Conservation (phyloP, 257 asterid species). For the Rehmannia glutinosa region DNA sequence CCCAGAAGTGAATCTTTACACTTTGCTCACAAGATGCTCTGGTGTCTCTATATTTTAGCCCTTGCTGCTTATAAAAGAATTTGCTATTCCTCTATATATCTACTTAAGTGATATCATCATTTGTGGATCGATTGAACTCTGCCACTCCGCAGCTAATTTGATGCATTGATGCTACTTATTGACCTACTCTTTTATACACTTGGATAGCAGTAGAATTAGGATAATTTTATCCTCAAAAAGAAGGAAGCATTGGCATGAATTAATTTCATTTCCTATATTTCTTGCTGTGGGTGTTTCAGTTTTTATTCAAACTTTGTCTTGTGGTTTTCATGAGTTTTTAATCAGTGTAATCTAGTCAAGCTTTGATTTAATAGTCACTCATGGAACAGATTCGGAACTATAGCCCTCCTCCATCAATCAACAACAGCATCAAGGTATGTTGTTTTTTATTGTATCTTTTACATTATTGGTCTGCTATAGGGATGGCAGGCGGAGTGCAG, state of each 20-base stretch:
- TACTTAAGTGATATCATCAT: neutral
- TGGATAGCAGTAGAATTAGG: no score
- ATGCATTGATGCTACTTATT: no score
- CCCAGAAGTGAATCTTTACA: neutral
- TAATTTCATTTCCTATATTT: no score
- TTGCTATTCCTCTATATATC: neutral
- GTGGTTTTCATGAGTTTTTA: no score
- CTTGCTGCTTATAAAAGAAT: neutral
- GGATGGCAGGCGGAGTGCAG: no score
- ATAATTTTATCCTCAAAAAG: no score
- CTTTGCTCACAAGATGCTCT: neutral
- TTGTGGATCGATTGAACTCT: neutral
- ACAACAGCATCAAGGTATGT: constrained; percentile 77
- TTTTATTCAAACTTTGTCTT: no score
- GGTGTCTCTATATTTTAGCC: neutral
- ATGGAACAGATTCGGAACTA: constrained; percentile 74
- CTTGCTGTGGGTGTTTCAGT: no score
- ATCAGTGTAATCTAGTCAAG: no score
- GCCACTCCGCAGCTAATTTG: neutral
- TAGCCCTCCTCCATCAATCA: constrained; percentile 58
- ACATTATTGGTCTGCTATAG: neutral
- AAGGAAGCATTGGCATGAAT: no score
- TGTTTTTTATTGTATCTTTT: neutral
- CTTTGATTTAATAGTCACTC: no score
- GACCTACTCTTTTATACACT: no score